Evolutionary conservation across 169 alveolate species (phyloP).

Genomic region (Eimeria sp.): DNA sequence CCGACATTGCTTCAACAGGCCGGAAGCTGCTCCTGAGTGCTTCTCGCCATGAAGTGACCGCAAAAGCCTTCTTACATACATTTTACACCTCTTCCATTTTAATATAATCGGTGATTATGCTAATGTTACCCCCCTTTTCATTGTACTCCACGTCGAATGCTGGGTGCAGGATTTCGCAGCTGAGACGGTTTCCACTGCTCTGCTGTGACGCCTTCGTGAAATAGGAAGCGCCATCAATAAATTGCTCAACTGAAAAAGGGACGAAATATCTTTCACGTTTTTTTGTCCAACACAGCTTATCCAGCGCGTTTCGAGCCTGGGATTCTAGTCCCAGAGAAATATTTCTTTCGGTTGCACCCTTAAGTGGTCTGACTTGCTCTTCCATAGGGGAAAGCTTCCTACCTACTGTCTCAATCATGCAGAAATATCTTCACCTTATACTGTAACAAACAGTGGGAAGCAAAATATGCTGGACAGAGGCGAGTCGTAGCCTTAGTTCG

Average conservation of each 20-base stretch:
- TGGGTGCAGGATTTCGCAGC: not conserved
- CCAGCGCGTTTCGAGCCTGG: not conserved
- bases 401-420: not conserved
- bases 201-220: not conserved
- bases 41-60: not conserved
- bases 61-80: not conserved
- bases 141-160: not conserved
- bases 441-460: not conserved
- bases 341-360: not conserved
- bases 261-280: not conserved
- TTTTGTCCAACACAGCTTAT: not conserved
- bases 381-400: not conserved
- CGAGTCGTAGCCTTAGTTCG: too few species aligned
- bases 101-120: not conserved
- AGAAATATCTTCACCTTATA: not conserved
- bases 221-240: not conserved
- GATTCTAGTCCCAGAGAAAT: not conserved
- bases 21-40: constrained; percentile 1
- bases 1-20: constrained; percentile 46
- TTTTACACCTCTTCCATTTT: not conserved
- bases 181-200: constrained; percentile 6
- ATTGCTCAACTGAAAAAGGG: not conserved
- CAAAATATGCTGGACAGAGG: not conserved
- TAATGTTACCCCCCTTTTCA: not conserved
- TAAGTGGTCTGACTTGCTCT: not conserved